Evolutionary conservation across 192 early-diverging fungal species (phyloP).

Genomic region (Phycomyces nitens): DNA sequence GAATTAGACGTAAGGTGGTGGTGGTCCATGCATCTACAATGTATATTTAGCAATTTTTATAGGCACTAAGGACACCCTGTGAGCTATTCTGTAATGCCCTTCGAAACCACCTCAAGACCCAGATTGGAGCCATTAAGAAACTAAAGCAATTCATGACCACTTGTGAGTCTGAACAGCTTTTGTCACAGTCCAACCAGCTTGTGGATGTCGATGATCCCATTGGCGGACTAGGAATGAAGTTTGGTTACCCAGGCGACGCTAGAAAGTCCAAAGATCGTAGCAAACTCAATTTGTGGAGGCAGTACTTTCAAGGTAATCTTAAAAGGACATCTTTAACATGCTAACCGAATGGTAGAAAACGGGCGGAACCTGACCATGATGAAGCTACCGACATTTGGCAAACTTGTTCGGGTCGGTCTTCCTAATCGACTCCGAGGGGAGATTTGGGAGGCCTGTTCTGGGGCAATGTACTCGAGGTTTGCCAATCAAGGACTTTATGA

Average conservation of each 20-base stretch:
- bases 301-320: constrained; percentile 64
- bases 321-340: not conserved
- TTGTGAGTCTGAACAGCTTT: constrained; percentile 78
- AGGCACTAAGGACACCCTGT: constrained; percentile 56
- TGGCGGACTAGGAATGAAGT: constrained; percentile 68
- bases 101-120: constrained; percentile 64
- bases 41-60: constrained; percentile 4
- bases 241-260: constrained; percentile 68
- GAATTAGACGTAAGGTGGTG: constrained; percentile 47
- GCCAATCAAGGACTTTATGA: constrained; percentile 75
- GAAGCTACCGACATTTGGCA: constrained; percentile 73
- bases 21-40: not conserved
- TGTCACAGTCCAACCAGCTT: constrained; percentile 42
- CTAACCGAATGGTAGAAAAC: constrained; percentile 42
- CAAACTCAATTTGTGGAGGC: constrained; percentile 72
- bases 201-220: constrained; percentile 5
- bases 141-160: constrained; percentile 75
- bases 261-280: constrained; percentile 70
- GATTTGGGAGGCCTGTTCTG: constrained; percentile 85
- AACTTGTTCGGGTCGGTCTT: constrained; percentile 78
- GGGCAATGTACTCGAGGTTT: constrained; percentile 78
- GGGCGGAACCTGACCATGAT: constrained; percentile 81
- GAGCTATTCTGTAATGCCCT: constrained; percentile 83
- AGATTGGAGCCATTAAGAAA: constrained; percentile 73
- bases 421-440: constrained; percentile 80